Evolutionary conservation across 768 basidiomycete genomes (phyloP), one percentile per base, ranked within the genome.

Genomic region (Calocybe gangraenosa): DNA sequence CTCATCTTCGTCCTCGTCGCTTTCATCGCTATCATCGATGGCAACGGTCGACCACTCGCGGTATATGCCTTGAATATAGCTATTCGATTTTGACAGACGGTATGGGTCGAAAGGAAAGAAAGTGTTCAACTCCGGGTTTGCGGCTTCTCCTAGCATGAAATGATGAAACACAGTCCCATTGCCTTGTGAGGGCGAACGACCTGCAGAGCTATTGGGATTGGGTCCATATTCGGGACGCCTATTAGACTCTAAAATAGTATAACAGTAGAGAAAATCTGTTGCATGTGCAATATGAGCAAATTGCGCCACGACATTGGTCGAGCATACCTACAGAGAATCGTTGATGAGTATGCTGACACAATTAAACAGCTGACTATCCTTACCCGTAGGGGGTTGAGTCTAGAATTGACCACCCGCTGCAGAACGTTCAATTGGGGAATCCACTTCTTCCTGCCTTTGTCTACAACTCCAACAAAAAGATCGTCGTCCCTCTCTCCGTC

Each of bases 71-170:
- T 90, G 82, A 44, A 99, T 87, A 57, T 83, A 96, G 17, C 65
- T 62, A 22, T 76, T 71, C 30, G 91, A 92, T 46, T 81, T 75
- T 0, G 91, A 87, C 3, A 99, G 80, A 48, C 84, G 87, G 70
- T 92, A 98, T 2, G 96, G 96, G 63, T 99, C 96, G 61, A 99
- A 99, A 0, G 96, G 96, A 72, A 99, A 99, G 71, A 97, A 98
- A 9, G 84, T 82, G 59, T 92, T 92, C 44, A 98, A 73, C 48
- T 94, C 92, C 7, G 77, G 70, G 40, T 78, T 78, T 48, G 71
- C 55, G 38, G 66, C 65, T 40, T 61, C 66, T 7, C 64, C 66
- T 14, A 67, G 53, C 21, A 64, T 50, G 9, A 54, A 56, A 15
- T 52, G 58, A 49, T 54, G 59, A n/a, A 59, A 40, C 17, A 14